Evolutionary conservation across 1,284 basidiomycete species (phyloP).

Genomic region (Tilletiopsis washingtonensis): DNA sequence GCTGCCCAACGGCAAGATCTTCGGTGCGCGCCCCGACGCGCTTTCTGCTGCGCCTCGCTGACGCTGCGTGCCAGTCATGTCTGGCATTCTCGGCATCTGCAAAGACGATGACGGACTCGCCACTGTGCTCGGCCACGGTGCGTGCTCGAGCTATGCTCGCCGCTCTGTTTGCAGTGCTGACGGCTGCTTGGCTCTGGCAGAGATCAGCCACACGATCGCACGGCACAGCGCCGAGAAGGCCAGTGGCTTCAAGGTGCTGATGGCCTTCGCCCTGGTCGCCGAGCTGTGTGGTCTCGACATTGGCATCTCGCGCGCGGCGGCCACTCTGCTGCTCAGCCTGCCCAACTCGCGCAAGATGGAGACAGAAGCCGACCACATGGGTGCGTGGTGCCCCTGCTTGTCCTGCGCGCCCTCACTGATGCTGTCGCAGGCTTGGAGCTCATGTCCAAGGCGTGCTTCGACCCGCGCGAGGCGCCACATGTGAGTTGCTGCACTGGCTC

Average conservation of each 20-base stretch:
- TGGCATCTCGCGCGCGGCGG: conserved; percentile 41
- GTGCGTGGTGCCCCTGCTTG: conserved; percentile 67
- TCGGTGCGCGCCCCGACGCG: no score
- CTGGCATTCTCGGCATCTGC: conserved; percentile 70
- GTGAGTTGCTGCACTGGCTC: conserved; percentile 11
- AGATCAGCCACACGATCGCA: conserved; percentile 67
- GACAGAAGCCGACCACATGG: conserved; percentile 59
- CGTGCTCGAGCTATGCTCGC: conserved; percentile 14
- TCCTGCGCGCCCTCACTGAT: conserved; percentile 67
- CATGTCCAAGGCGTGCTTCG: conserved; percentile 61
- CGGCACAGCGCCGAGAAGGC: conserved; percentile 37
- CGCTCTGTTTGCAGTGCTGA: neutral
- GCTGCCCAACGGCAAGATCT: conserved; percentile 63
- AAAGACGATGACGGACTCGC: conserved; percentile 74
- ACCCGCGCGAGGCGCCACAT: conserved; percentile 62
- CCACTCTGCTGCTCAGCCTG: conserved; percentile 60
- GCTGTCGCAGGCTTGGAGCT: conserved; percentile 27
- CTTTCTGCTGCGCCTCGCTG: no score
- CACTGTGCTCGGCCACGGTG: conserved; percentile 77
- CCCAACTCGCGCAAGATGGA: conserved; percentile 78
- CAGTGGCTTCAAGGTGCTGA: conserved; percentile 38
- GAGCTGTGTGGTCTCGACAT: conserved; percentile 31
- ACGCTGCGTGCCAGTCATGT: no score
- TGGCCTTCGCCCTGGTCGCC: conserved; percentile 17
- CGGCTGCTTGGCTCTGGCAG: conserved; percentile 48